Percentiles rank a stretch among this genome's conserved stretches.
phyloP scores from a whole-genome alignment of 164 flowering plant genomes.

The Vitis amurensis region DNA sequence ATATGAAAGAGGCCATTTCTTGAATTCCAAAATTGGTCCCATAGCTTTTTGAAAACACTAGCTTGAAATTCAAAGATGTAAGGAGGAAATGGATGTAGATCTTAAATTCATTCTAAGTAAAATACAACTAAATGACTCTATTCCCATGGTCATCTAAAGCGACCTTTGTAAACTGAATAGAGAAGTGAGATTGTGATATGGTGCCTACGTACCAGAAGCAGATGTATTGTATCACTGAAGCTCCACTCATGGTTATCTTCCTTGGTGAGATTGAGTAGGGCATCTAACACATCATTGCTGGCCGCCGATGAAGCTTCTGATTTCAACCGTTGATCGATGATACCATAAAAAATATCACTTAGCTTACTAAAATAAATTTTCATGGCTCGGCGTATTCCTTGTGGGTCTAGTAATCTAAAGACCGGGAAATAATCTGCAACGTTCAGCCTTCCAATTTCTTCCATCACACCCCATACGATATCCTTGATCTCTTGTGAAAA shows the following conservation, averaged over 20 bases:
- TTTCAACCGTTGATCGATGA: constrained; percentile 20
- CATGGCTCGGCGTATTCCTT: constrained; percentile 17
- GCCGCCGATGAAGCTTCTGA: neutral
- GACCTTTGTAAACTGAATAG: too few relatives aligned
- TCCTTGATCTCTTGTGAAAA: constrained; percentile 25
- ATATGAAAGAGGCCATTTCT: too few relatives aligned
- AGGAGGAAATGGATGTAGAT: too few relatives aligned
- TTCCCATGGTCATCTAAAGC: too few relatives aligned
- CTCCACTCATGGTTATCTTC: constrained; percentile 13
- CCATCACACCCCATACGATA: constrained; percentile 17
- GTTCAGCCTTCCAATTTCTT: constrained; percentile 24
- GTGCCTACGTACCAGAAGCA: constrained; percentile 8
- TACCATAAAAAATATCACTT: constrained; percentile 13
- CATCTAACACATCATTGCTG: constrained; percentile 24
- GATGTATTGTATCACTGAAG: neutral
- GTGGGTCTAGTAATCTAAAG: constrained; percentile 25
- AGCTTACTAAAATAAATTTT: constrained; percentile 3
- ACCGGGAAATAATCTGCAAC: constrained; percentile 29
- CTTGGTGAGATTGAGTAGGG: constrained; percentile 13
- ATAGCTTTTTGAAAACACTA: too few relatives aligned
- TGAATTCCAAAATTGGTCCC: too few relatives aligned
- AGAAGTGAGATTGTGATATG: neutral
- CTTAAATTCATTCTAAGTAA: too few relatives aligned
- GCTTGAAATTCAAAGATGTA: too few relatives aligned
- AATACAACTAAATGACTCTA: too few relatives aligned